Base-by-base conservation (phyloP, 1,284 basidiomycete genomes). In the Pseudozyma sp. region DNA sequence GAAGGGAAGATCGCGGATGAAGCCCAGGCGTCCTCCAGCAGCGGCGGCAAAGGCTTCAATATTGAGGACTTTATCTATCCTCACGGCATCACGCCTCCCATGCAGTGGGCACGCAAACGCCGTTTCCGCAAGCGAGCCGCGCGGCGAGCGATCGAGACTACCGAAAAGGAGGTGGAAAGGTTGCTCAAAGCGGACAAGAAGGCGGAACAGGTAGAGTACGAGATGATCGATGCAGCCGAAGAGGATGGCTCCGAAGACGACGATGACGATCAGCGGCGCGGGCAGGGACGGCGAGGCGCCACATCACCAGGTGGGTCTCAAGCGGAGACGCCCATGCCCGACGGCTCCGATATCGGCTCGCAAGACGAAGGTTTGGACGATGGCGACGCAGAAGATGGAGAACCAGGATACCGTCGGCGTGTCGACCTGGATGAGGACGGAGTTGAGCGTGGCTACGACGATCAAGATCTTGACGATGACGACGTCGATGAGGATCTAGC, bases 21-120 rank as follows among this genome's bases (percentile, higher is more conserved):
- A 65, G 87, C 92, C 60, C 91, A 90, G 50, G 88, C 96, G 52
- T 87, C 89, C 24, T 89, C 88, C 61, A 92, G 94, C 81, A 89
- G 91, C 17, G 87, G 81, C 17, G 60, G 66, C 24, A 77, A 90
- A 47, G 90, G 88, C 76, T 89, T 97, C 86, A 94, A 92, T 77
- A 89, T 96, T 34, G 94, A 97, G 76, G 96, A 98, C 77, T 98
- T 95, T 85, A 93, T 98, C 66, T 99, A 93, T 90, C 94, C 93
- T 0, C 96, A 99, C 80, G 97, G 97, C 6, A 88, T 99, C 59
- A 97, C 95, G 0, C 96, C 96, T 48, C 97, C 97, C 8, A 86
- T 99, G 75, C 90, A 92, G 62, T 91, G 95, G 84, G 94, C 91
- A 37, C 89, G 97, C 49, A 97, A 98, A 85, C 89, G 97, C 31